Evolutionary conservation across 805 yeast species (phyloP).

Genomic region (Starmerella stigmatis): DNA sequence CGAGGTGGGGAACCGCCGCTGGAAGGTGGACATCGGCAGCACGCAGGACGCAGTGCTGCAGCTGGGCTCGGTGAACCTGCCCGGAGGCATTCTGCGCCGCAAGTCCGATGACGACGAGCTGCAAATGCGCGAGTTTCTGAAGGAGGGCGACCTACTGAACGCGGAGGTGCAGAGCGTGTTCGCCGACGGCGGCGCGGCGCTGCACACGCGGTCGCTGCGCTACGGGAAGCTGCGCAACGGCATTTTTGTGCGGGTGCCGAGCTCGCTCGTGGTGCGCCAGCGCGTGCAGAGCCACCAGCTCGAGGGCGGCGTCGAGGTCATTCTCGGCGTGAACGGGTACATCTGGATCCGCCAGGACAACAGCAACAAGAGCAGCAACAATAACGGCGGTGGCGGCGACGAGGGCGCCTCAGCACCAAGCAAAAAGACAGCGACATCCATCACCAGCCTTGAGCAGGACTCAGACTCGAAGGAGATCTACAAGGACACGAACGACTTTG

Average conservation of each 20-base stretch:
- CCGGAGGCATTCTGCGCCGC: slow-evolving; percentile 92
- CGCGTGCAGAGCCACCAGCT: slow-evolving; percentile 77
- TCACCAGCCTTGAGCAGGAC: slow-evolving; percentile 83
- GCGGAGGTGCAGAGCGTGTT: slow-evolving; percentile 90
- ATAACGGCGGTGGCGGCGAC: no score
- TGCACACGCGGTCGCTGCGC: slow-evolving; percentile 89
- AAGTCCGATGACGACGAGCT: slow-evolving; percentile 92
- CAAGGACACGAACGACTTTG: slow-evolving; percentile 72
- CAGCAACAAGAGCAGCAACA: slow-evolving; percentile 23
- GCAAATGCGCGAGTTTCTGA: slow-evolving; percentile 86
- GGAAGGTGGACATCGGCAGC: slow-evolving; percentile 97
- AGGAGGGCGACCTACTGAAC: slow-evolving; percentile 90
- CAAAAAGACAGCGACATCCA: slow-evolving; percentile 40
- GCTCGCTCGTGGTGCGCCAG: slow-evolving; percentile 70
- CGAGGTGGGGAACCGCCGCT: slow-evolving; percentile 85
- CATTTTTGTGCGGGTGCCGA: slow-evolving; percentile 65
- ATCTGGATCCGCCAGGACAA: slow-evolving; percentile 77
- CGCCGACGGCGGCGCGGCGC: slow-evolving; percentile 82
- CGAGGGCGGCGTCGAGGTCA: slow-evolving; percentile 89
- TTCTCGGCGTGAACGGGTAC: slow-evolving; percentile 89
- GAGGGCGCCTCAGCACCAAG: no score
- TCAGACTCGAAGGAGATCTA: slow-evolving; percentile 87
- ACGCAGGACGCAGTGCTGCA: slow-evolving; percentile 82
- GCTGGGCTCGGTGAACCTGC: slow-evolving; percentile 92
- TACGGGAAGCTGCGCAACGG: slow-evolving; percentile 96